Evolutionary conservation across 495 filamentous ascomycete genomes (phyloP).

Genomic region (Gamarada debralockiae): DNA sequence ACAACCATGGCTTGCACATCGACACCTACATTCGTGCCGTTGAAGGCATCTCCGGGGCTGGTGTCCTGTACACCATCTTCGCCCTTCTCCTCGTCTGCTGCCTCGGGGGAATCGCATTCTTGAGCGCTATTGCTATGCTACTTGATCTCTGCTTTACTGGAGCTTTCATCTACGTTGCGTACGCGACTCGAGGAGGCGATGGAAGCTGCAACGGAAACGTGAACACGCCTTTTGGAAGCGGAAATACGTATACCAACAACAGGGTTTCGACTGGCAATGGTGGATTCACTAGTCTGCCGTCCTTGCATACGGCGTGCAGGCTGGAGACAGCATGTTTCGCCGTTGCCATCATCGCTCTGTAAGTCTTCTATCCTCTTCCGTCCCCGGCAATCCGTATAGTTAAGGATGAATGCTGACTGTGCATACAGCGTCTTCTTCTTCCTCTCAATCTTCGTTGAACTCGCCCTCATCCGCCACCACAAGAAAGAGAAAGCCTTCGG

Average conservation of each 20-base stretch:
- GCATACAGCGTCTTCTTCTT: slow-evolving; percentile 61
- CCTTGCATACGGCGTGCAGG: slow-evolving; percentile 56
- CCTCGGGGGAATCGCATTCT: slow-evolving; percentile 63
- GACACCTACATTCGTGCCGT: slow-evolving; percentile 67
- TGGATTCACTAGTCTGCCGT: slow-evolving; percentile 38
- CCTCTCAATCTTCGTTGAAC: slow-evolving; percentile 58
- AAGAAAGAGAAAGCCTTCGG: slow-evolving; percentile 77
- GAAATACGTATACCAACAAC: slow-evolving; percentile 40
- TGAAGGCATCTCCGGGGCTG: slow-evolving; percentile 74
- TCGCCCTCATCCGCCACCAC: slow-evolving; percentile 63
- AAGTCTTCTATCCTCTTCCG: slow-evolving; percentile 36
- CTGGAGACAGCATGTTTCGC: slow-evolving; percentile 71
- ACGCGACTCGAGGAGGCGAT: slow-evolving; percentile 58
- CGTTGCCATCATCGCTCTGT: slow-evolving; percentile 75
- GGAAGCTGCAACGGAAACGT: slow-evolving; percentile 58
- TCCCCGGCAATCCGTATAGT: too few relatives aligned
- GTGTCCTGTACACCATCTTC: slow-evolving; percentile 66
- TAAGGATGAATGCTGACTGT: background rate
- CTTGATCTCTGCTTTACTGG: slow-evolving; percentile 56
- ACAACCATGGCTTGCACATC: slow-evolving; percentile 54
- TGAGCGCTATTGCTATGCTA: slow-evolving; percentile 65
- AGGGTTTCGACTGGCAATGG: slow-evolving; percentile 30
- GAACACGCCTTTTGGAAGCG: slow-evolving; percentile 63
- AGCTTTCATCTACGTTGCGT: slow-evolving; percentile 58
- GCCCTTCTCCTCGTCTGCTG: slow-evolving; percentile 73